Percentiles rank a stretch among this genome's conserved stretches.
phyloP scores from a whole-genome alignment of 2,329 filamentous ascomycete genomes.

The Ceratocystis alfenasii region DNA sequence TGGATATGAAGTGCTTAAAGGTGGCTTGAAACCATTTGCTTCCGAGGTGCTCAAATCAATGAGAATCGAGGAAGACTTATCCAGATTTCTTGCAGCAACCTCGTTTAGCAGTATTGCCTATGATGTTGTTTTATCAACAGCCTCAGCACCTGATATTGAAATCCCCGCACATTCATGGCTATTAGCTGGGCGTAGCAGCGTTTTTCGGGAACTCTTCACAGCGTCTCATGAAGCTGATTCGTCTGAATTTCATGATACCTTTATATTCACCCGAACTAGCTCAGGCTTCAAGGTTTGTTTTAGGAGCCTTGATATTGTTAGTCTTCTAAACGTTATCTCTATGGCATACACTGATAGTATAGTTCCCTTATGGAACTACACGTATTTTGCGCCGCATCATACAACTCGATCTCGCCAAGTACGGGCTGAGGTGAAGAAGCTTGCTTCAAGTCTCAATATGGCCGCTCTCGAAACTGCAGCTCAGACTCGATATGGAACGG shows the following conservation, averaged over 20 bases:
- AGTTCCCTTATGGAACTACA: slow-evolving; percentile 78
- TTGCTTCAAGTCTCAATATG: slow-evolving; percentile 62
- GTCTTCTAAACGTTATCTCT: slow-evolving; percentile 65
- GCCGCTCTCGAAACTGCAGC: slow-evolving; percentile 62
- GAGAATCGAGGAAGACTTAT: slow-evolving; percentile 55
- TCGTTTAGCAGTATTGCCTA: slow-evolving; percentile 33
- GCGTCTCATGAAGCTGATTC: slow-evolving; percentile 43
- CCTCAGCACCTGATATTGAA: slow-evolving; percentile 52
- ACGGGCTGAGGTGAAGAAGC: slow-evolving; percentile 73
- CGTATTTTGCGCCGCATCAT: slow-evolving; percentile 50
- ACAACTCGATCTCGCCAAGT: slow-evolving; percentile 68
- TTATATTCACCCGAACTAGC: slow-evolving; percentile 38
- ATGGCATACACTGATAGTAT: slow-evolving; percentile 71
- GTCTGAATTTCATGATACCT: slow-evolving; percentile 47
- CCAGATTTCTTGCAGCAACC: slow-evolving; percentile 36
- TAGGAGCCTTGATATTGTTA: slow-evolving; percentile 58
- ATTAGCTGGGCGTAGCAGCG: slow-evolving; percentile 58
- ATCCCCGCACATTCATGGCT: slow-evolving; percentile 80
- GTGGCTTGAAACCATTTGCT: slow-evolving; percentile 40
- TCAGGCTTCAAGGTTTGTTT: slow-evolving; percentile 34
- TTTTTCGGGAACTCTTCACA: slow-evolving; percentile 51
- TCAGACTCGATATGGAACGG: slow-evolving; percentile 57
- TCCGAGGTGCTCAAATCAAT: slow-evolving; percentile 47
- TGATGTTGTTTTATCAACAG: slow-evolving; percentile 40
- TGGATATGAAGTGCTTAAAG: slow-evolving; percentile 29